Evolutionary conservation across 768 basidiomycete genomes (phyloP), one percentile per base, ranked within the genome.

Genomic region (Infundibulicybe gibba): DNA sequence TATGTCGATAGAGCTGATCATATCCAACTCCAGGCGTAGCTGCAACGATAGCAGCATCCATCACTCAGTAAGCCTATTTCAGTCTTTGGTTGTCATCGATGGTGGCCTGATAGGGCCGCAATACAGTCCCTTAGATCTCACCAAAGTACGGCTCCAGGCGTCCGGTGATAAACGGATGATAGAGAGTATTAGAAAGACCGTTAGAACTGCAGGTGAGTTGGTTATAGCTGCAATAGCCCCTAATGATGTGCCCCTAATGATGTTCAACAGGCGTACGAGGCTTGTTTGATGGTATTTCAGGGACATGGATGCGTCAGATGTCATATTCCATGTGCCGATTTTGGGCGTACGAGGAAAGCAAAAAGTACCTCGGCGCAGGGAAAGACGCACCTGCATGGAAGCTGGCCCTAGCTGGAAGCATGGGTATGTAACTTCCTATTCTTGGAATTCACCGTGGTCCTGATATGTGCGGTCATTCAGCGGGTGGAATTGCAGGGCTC

Each of bases 131-230:
- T 70, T 93, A 41, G 90, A 93, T 71, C 74, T 94, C 47, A 94
- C 92, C 19, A 94, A 94, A 75, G 90, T 93, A 61, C 80, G 92
- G 45, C 70, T 95, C 49, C 92, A 95, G 64, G 91, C 92, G 4
- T 89, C 90, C 1, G 92, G 90, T 35, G 92, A 94, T 70, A 93
- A 91, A 66, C 79, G 87, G 45, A 94, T 95, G 92, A 69, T 94
- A 61, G 69, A 81, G 61, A 88, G 85, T 51, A 74, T 95, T 5
- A 73, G 75, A 63, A 93, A 93, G 76, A 94, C 92, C 0, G 72
- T 91, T 46, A 72, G 77, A 60, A 89, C 85, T 5, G 88, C 87
- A 41, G 91, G 91, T 75, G 53, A 54, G 63, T 58, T 6, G 45
- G n/a, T 43, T 47, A 31, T 35, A 11, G 15, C 32, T 52, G 25